A percentile compares a stretch with the other conserved stretches of the same genome.
These are phyloP conservation scores for Vitellaria paradoxa DNA, from an alignment of 179 eudicot species.

Conservation along the genomic window DNA sequence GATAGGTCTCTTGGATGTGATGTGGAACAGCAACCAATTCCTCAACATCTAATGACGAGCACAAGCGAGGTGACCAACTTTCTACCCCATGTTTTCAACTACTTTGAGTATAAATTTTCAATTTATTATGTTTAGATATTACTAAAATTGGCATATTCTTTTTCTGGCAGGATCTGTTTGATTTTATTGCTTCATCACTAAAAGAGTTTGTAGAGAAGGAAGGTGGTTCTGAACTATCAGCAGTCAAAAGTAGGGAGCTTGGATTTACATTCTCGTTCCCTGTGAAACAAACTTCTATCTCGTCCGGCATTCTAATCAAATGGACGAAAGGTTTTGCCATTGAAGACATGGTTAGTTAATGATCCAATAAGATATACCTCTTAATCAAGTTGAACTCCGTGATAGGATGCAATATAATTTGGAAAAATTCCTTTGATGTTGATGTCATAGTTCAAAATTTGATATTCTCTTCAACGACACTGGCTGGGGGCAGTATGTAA, in stretches of 20 bases:
- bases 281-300: conserved; percentile 71
- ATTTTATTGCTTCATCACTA: conserved; percentile 65
- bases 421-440: too few species aligned
- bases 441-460: too few species aligned
- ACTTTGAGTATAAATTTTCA: background rate
- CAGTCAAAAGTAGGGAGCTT: conserved; percentile 47
- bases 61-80: conserved; percentile 61
- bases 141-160: conserved; percentile 5
- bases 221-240: conserved; percentile 29
- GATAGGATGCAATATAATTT: too few species aligned
- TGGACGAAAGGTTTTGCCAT: conserved; percentile 93
- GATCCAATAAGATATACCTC: background rate
- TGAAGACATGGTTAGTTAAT: conserved; percentile 67
- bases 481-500: background rate
- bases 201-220: conserved; percentile 57
- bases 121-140: background rate
- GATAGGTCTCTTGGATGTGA: conserved; percentile 43
- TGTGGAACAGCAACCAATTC: conserved; percentile 63
- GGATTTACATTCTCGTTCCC: conserved; percentile 98
- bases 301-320: conserved; percentile 72
- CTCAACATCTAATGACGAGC: conserved; percentile 74
- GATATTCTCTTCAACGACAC: background rate
- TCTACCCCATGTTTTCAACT: conserved; percentile 8
- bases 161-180: conserved; percentile 69
- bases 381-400: too few species aligned